Percentiles rank a stretch among this genome's conserved stretches.
phyloP scores from a whole-genome alignment of 73 alveolate genomes.

The Paramecium sexaurelia region DNA sequence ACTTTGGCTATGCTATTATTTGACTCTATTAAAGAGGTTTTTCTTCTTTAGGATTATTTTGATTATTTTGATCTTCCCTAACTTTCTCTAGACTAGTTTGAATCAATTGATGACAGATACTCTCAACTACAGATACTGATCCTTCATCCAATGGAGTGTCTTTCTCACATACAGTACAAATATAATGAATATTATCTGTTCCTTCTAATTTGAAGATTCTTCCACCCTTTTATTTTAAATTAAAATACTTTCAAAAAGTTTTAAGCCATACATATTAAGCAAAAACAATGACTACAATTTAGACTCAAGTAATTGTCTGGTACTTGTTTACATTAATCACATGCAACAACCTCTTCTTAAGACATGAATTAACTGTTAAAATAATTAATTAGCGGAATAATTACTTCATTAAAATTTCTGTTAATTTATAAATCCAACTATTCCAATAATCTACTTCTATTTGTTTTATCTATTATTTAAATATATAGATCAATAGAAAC shows the following conservation, averaged over 20 bases:
- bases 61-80: background rate
- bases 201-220: conserved; percentile 48
- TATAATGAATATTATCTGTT: background rate
- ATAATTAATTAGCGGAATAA: conserved; percentile 22
- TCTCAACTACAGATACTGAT: conserved; percentile 11
- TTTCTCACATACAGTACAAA: conserved; percentile 23
- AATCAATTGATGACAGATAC: conserved; percentile 4
- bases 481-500: too few relatives aligned
- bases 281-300: conserved; percentile 46
- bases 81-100: background rate
- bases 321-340: conserved; percentile 51
- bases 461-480: too few relatives aligned
- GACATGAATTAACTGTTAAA: conserved; percentile 53
- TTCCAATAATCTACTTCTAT: too few relatives aligned
- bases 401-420: background rate
- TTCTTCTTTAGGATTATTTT: background rate
- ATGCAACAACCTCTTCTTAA: background rate
- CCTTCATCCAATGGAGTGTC: conserved; percentile 48
- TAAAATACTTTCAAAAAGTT: conserved; percentile 17
- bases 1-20: background rate
- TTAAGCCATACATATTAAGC: conserved; percentile 31
- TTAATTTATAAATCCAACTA: background rate
- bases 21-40: background rate
- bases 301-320: conserved; percentile 49
- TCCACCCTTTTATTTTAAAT: conserved; percentile 32